A percentile compares a stretch with the other conserved stretches of the same genome.
These are phyloP conservation scores for Diutina scorzettiae DNA, from an alignment of 1,139 yeast species.

Conservation along the genomic window DNA sequence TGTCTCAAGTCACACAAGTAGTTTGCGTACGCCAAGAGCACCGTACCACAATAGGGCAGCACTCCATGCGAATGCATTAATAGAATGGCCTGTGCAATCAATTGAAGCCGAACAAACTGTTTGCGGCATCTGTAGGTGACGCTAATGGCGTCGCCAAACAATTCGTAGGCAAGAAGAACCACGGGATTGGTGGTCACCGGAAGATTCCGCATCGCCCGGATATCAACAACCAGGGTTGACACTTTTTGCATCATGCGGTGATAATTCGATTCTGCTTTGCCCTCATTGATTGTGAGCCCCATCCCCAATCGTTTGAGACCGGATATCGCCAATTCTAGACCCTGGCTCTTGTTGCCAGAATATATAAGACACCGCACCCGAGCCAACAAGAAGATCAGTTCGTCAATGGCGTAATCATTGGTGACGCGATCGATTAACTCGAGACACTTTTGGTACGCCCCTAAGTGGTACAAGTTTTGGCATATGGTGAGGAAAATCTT, in stretches of 20 bases:
- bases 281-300: slow-evolving; percentile 15
- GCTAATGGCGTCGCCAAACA: slow-evolving; percentile 29
- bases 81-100: slow-evolving; percentile 16
- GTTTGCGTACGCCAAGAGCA: slow-evolving; percentile 23
- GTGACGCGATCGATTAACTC: slow-evolving; percentile 17
- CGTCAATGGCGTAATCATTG: slow-evolving; percentile 15
- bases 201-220: slow-evolving; percentile 20
- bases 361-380: slow-evolving; percentile 30
- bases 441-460: slow-evolving; percentile 20
- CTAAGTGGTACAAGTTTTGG: slow-evolving; percentile 19
- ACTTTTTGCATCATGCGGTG: slow-evolving; percentile 18
- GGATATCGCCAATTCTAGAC: slow-evolving; percentile 23
- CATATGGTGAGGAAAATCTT: slow-evolving; percentile 22
- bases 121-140: slow-evolving; percentile 20
- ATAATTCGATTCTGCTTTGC: slow-evolving; percentile 15
- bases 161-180: slow-evolving; percentile 26
- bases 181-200: slow-evolving; percentile 18
- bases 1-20: slow-evolving; percentile 25
- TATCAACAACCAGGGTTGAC: slow-evolving; percentile 33
- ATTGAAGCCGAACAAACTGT: slow-evolving; percentile 15
- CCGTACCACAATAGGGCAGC: slow-evolving; percentile 18
- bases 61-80: slow-evolving; percentile 17
- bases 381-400: slow-evolving; percentile 22
- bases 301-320: slow-evolving; percentile 22
- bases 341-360: slow-evolving; percentile 20